Conservation (phyloP, 2,329 filamentous ascomycete genomes). For the Hymenoscyphus albidus region DNA sequence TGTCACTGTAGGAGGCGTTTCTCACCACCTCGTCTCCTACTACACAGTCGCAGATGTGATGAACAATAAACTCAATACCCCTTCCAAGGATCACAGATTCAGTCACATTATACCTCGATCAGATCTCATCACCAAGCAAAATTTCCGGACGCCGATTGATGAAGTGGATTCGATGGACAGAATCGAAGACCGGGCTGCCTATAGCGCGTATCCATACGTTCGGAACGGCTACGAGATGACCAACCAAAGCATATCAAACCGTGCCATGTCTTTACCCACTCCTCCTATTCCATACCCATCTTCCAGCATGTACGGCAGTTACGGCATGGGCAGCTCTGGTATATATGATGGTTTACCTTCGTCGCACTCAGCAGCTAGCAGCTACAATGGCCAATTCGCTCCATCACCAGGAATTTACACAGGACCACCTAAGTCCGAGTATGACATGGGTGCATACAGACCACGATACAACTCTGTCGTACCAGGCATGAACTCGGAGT, state of each 20-base stretch:
- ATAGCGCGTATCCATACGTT: constrained; percentile 23
- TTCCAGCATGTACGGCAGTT: constrained; percentile 22
- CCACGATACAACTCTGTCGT: constrained; percentile 28
- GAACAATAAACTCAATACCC: constrained; percentile 50
- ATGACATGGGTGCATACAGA: constrained; percentile 24
- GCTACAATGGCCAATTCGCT: constrained; percentile 25
- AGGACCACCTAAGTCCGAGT: constrained; percentile 25
- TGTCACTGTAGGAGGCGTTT: constrained; percentile 67
- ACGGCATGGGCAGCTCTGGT: constrained; percentile 20
- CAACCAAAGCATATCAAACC: constrained; percentile 30
- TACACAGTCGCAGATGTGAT: constrained; percentile 80
- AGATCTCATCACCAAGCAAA: constrained; percentile 58
- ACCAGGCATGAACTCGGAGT: constrained; percentile 21
- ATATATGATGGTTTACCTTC: constrained; percentile 26
- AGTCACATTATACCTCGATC: constrained; percentile 50
- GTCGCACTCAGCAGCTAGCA: constrained; percentile 11
- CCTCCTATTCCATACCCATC: constrained; percentile 27
- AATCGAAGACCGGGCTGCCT: constrained; percentile 29
- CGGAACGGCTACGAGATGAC: constrained; percentile 32
- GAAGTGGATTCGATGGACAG: constrained; percentile 46
- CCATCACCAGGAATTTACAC: constrained; percentile 26
- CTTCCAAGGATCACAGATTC: constrained; percentile 51
- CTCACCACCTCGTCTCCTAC: constrained; percentile 85
- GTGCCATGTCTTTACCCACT: constrained; percentile 30
- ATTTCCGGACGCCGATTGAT: constrained; percentile 63